These are phyloP conservation scores for Apodospora peruviana DNA, from an alignment of 495 filamentous ascomycete species.

Conservation along the genomic window DNA sequence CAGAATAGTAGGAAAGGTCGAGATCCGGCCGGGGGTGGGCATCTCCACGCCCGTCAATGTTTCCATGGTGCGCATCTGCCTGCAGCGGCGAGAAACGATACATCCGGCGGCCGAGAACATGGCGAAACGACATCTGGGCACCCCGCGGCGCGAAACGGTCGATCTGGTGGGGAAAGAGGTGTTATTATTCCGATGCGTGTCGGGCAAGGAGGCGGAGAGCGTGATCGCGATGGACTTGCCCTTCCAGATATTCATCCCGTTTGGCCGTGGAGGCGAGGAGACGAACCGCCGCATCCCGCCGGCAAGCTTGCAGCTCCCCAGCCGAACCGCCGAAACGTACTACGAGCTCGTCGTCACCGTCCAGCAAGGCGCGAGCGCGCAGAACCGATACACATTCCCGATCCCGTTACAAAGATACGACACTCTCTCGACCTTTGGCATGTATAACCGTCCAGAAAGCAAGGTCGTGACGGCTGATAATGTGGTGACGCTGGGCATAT, in stretches of 20 bases:
- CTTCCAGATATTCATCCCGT: slow-evolving; percentile 95
- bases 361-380: slow-evolving; percentile 78
- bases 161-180: slow-evolving; percentile 95
- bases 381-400: slow-evolving; percentile 86
- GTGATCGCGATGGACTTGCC: slow-evolving; percentile 97
- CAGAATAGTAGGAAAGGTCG: slow-evolving; percentile 94
- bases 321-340: slow-evolving; percentile 88
- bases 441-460: slow-evolving; percentile 95
- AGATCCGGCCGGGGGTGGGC: slow-evolving; percentile 81
- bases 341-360: slow-evolving; percentile 96
- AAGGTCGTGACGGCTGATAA: slow-evolving; percentile 83
- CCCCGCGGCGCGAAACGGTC: slow-evolving; percentile 83
- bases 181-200: slow-evolving; percentile 78
- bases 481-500: slow-evolving; percentile 85
- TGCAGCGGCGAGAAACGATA: slow-evolving; percentile 91
- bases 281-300: slow-evolving; percentile 83
- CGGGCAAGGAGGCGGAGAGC: slow-evolving; percentile 77
- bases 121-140: slow-evolving; percentile 85
- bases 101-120: slow-evolving; percentile 92
- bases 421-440: slow-evolving; percentile 95
- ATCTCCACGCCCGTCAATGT: slow-evolving; percentile 82
- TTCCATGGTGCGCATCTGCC: slow-evolving; percentile 89
- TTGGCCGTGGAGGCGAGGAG: slow-evolving; percentile 83
- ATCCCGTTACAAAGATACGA: slow-evolving; percentile 91
- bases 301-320: slow-evolving; percentile 84